Percentiles rank a stretch among this genome's conserved stretches.
Evolutionary conservation across 2,329 filamentous ascomycete species (phyloP).

Genomic region (Paecilomyces formosus): DNA sequence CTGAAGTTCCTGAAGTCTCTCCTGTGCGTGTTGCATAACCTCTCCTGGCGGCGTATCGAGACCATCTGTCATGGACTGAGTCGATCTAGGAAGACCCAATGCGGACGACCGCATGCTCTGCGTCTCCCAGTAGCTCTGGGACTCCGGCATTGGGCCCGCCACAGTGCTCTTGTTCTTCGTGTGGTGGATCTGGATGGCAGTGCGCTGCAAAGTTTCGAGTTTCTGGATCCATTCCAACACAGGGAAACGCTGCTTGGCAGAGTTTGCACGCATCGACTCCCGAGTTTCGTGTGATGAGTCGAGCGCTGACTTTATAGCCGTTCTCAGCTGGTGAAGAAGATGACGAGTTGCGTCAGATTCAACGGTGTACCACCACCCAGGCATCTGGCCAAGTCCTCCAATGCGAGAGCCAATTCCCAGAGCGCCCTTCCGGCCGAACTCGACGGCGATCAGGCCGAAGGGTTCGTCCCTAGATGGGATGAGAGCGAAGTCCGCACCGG

Average conservation of each 20-base stretch:
- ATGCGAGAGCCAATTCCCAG: slow-evolving; percentile 54
- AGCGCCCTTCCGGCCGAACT: slow-evolving; percentile 56
- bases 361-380: slow-evolving; percentile 58
- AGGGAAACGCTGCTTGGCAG: slow-evolving; percentile 52
- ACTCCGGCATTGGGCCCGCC: neutral
- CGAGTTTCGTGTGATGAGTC: slow-evolving; percentile 45
- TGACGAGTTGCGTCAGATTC: slow-evolving; percentile 53
- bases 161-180: slow-evolving; percentile 15
- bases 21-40: neutral
- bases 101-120: slow-evolving; percentile 4
- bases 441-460: slow-evolving; percentile 56
- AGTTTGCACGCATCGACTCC: slow-evolving; percentile 51
- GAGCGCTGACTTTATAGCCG: slow-evolving; percentile 44
- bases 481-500: slow-evolving; percentile 54
- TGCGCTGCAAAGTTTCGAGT: slow-evolving; percentile 48
- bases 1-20: neutral
- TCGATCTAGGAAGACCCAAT: neutral
- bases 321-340: slow-evolving; percentile 35
- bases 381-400: slow-evolving; percentile 55
- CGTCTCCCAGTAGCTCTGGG: slow-evolving; percentile 6
- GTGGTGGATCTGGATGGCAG: slow-evolving; percentile 46
- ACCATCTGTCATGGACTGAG: neutral
- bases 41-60: neutral
- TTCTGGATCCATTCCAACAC: slow-evolving; percentile 33
- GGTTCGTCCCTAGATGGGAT: slow-evolving; percentile 60